Conservation (phyloP, 2,329 filamentous ascomycete genomes). For the Aspergillus intermedius region DNA sequence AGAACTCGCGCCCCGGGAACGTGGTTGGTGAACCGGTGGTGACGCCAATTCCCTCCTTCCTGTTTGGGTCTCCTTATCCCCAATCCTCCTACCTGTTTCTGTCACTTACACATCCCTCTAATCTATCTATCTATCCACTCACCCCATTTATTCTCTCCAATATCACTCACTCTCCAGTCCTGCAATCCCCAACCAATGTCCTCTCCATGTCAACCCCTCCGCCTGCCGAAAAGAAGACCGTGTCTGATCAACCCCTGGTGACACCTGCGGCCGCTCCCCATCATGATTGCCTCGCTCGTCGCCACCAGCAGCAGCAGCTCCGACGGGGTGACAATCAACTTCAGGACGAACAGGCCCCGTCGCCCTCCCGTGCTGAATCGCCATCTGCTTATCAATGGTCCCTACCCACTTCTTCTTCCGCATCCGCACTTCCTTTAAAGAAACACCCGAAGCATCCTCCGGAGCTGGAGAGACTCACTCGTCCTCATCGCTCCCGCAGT, state of each 20-base stretch:
- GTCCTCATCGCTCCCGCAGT: constrained; percentile 21
- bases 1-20: constrained; percentile 22
- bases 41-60: constrained; percentile 17
- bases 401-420: constrained; percentile 14
- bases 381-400: constrained; percentile 32
- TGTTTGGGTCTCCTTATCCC: constrained; percentile 1
- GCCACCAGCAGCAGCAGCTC: constrained; percentile 26
- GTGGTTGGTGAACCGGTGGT: constrained; percentile 19
- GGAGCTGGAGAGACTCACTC: constrained; percentile 18
- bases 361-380: constrained; percentile 30
- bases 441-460: constrained; percentile 28
- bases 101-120: constrained; percentile 14
- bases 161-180: constrained; percentile 13
- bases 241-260: constrained; percentile 36
- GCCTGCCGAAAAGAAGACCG: constrained; percentile 37
- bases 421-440: constrained; percentile 22
- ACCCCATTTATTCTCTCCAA: constrained; percentile 10
- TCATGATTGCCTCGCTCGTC: constrained; percentile 34
- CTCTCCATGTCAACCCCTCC: constrained; percentile 46
- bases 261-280: constrained; percentile 38
- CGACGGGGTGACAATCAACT: constrained; percentile 22
- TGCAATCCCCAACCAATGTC: constrained; percentile 42
- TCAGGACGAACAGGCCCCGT: constrained; percentile 17
- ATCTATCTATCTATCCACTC: constrained; percentile 6
- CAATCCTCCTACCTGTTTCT: constrained; percentile 6